Evolutionary conservation across 257 asterid genomes (phyloP).

Genomic region (Petrea volubilis): DNA sequence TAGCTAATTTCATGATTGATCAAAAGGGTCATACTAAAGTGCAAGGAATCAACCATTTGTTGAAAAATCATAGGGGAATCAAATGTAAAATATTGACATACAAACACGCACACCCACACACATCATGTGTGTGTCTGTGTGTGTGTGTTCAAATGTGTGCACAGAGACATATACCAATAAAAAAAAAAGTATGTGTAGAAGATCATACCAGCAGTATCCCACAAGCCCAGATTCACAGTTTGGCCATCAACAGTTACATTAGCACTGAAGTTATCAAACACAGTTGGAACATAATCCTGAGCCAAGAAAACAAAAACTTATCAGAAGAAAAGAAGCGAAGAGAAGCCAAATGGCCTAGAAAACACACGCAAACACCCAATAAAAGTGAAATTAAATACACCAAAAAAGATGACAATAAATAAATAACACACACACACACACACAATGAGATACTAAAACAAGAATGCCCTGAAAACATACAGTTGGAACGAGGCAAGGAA

Average conservation of each 20-base stretch:
- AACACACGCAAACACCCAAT: background rate
- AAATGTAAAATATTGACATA: background rate
- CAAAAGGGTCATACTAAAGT: background rate
- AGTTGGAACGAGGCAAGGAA: constrained; percentile 43
- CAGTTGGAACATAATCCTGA: constrained; percentile 60
- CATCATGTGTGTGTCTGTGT: no score
- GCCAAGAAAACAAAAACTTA: constrained; percentile 11
- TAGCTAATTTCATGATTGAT: background rate
- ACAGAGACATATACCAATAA: no score
- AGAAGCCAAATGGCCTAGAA: background rate
- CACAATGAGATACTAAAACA: background rate
- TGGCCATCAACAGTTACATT: constrained; percentile 53
- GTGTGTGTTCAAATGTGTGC: no score
- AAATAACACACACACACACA: no score
- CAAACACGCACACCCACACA: background rate
- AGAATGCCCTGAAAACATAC: constrained; percentile 21
- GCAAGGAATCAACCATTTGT: constrained; percentile 8
- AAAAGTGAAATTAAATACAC: background rate
- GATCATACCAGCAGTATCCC: constrained; percentile 64
- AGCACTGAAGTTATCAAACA: constrained; percentile 58
- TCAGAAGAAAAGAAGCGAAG: background rate
- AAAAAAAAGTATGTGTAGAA: background rate
- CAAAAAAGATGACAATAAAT: background rate
- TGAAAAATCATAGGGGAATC: background rate
- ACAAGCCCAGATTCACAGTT: constrained; percentile 60